Base-by-base conservation (phyloP, 2,329 filamentous ascomycete species). In the Simplicillium sp. region DNA sequence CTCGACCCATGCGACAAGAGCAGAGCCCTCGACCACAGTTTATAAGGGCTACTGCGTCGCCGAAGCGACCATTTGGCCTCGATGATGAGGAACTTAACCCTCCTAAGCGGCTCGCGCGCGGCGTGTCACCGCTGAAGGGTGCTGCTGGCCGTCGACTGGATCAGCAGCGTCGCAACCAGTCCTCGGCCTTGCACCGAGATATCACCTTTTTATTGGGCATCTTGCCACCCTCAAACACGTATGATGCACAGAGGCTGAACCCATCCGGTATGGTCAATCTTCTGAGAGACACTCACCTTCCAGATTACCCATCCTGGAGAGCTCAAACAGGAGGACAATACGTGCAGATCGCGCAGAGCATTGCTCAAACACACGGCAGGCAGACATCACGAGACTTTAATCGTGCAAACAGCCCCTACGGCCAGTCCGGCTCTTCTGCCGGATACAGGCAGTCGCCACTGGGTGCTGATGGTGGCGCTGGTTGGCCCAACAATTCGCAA, bases 101-200 rank as follows among this genome's bases (percentile, higher is more conserved):
- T 15, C 87, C 88, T 1, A 85, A 89, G 50, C 96, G 97, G 59
- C 74, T 96, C 39, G 77, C 82, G 37, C 80, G 94, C 35, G 89
- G 84, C n/a, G 88, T 86, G 42, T 97, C 90, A 5, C 92, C 94
- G 0, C 72, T 97, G 31, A 98, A 97, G 59, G 87, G 87, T 12
- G 86, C 87, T 1, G 87, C 90, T 31, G 87, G 87, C 18, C 82
- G 89, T 42, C 82, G 89, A 29, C 71, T 94, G 16, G 87, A 92
- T 53, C 84, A 92, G 56, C 81, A 87, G 56, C 74, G 78, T 39
- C 71, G 80, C 5, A 78, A 73, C 50, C 75, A 75, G 48, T 66
- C 68, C 11, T 73, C 82, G 3, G 80, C 85, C 1, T 72, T 96
- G 31, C 87, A 90, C 20, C 78, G 85, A 33, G 75, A 79, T 46